Evolutionary conservation across 371 early-diverging fungal genomes (phyloP).

Genomic region (Rhizopus sp.): DNA sequence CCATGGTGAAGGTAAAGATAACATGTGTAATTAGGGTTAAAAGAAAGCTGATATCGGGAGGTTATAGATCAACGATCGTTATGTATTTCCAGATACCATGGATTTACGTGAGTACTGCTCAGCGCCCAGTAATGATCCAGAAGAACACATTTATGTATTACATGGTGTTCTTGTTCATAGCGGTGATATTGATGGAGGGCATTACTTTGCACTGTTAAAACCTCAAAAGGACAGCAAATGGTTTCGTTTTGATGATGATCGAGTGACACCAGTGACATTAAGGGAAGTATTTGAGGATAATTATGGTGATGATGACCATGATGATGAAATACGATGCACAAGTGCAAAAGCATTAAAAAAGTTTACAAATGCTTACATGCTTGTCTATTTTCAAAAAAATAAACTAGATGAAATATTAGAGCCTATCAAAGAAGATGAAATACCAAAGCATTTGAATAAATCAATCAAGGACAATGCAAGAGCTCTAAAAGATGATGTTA

Average conservation of each 20-base stretch:
- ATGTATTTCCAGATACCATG: slow-evolving; percentile 90
- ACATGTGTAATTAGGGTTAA: not conserved
- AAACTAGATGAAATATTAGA: slow-evolving; percentile 71
- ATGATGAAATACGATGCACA: slow-evolving; percentile 18
- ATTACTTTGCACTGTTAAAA: slow-evolving; percentile 93
- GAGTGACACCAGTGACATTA: slow-evolving; percentile 83
- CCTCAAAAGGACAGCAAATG: slow-evolving; percentile 83
- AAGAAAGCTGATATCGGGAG: not conserved
- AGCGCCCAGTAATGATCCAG: slow-evolving; percentile 27
- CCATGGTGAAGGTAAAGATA: slow-evolving; percentile 82
- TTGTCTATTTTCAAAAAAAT: slow-evolving; percentile 86
- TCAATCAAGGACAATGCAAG: slow-evolving; percentile 26
- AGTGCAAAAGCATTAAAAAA: slow-evolving; percentile 21
- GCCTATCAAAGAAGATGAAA: slow-evolving; percentile 61
- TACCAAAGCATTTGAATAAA: slow-evolving; percentile 55
- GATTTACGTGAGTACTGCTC: slow-evolving; percentile 83
- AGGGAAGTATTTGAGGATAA: slow-evolving; percentile 94
- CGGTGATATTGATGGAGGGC: slow-evolving; percentile 95
- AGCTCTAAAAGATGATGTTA: slow-evolving; percentile 53
- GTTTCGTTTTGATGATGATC: slow-evolving; percentile 97
- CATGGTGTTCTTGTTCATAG: slow-evolving; percentile 97
- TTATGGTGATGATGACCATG: slow-evolving; percentile 82
- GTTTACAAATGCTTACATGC: slow-evolving; percentile 81
- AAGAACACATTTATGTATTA: slow-evolving; percentile 52
- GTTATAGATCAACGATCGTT: slow-evolving; percentile 90